A percentile compares a stretch with the other conserved stretches of the same genome.
Conservation (phyloP, 2,329 filamentous ascomycete genomes). For the Claviceps quebecensis region DNA sequence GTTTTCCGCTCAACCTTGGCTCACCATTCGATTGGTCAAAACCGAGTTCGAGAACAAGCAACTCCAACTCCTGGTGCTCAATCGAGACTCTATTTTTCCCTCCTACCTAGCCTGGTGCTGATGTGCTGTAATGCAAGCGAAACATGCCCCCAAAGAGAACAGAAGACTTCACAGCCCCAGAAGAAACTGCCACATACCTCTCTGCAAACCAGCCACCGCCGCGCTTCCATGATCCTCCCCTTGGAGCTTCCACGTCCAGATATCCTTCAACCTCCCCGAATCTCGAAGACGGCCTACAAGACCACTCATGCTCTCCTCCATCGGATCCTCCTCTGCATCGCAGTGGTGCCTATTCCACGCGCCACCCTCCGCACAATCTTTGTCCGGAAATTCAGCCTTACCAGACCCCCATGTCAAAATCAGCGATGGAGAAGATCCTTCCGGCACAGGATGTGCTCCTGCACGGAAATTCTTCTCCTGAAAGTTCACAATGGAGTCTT, state of each 20-base stretch:
- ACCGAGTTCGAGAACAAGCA: too few species aligned
- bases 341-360: slow-evolving; percentile 16
- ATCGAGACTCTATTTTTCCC: too few species aligned
- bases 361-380: slow-evolving; percentile 14
- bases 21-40: too few species aligned
- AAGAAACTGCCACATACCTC: not conserved
- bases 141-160: not conserved
- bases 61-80: too few species aligned
- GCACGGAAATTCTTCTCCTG: slow-evolving; percentile 14
- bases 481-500: slow-evolving; percentile 23
- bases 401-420: slow-evolving; percentile 18
- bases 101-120: too few species aligned
- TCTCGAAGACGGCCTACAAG: slow-evolving; percentile 10
- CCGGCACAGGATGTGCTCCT: slow-evolving; percentile 3
- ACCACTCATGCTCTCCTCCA: slow-evolving; percentile 4
- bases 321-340: slow-evolving; percentile 10
- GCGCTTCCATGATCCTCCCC: slow-evolving; percentile 10
- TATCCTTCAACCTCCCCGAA: slow-evolving; percentile 8
- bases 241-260: slow-evolving; percentile 13
- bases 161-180: not conserved
- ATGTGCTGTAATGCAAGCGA: too few species aligned
- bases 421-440: slow-evolving; percentile 14
- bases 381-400: slow-evolving; percentile 15
- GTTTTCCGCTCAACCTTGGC: too few species aligned
- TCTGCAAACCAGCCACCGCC: not conserved